Conservation (phyloP, 768 basidiomycete genomes). For the Dentipellis sp. region DNA sequence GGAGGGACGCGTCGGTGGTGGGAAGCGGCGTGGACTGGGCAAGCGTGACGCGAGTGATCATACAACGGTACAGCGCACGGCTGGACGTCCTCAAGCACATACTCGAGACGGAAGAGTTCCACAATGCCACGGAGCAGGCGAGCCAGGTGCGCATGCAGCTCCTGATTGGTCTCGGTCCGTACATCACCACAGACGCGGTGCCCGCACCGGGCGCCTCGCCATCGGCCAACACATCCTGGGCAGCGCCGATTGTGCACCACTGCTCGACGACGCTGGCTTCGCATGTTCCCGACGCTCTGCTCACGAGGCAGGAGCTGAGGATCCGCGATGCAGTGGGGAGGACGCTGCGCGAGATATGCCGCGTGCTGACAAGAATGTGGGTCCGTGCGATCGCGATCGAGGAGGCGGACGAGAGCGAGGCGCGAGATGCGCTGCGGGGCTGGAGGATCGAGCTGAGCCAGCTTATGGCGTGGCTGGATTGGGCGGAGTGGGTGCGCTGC, state of each 20-base stretch:
- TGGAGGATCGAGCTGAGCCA: slow-evolving; percentile 3
- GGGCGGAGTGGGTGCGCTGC: slow-evolving; percentile 15
- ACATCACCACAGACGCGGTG: slow-evolving; percentile 13
- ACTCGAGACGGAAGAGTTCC: slow-evolving; percentile 10
- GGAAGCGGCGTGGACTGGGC: slow-evolving; percentile 27
- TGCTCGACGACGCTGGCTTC: slow-evolving; percentile 12
- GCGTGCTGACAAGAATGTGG: slow-evolving; percentile 11
- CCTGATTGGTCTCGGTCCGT: slow-evolving; percentile 22
- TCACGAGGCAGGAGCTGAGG: slow-evolving; percentile 10
- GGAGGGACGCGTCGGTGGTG: not conserved
- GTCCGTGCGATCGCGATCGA: slow-evolving; percentile 13
- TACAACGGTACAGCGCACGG: slow-evolving; percentile 23
- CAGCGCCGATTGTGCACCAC: slow-evolving; percentile 6
- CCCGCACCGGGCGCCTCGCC: not conserved
- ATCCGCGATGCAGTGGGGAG: slow-evolving; percentile 8
- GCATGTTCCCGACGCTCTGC: slow-evolving; percentile 1
- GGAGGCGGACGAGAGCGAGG: not conserved
- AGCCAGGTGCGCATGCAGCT: slow-evolving; percentile 17
- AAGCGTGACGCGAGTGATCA: slow-evolving; percentile 19
- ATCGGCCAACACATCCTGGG: slow-evolving; percentile 7
- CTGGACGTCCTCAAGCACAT: slow-evolving; percentile 20
- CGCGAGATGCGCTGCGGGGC: not conserved
- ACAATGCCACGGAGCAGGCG: slow-evolving; percentile 1
- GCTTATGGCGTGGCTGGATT: slow-evolving; percentile 16
- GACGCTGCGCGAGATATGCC: slow-evolving; percentile 14